Base-by-base conservation (phyloP, 2,329 filamentous ascomycete species). In the Metarhizium robertsii region DNA sequence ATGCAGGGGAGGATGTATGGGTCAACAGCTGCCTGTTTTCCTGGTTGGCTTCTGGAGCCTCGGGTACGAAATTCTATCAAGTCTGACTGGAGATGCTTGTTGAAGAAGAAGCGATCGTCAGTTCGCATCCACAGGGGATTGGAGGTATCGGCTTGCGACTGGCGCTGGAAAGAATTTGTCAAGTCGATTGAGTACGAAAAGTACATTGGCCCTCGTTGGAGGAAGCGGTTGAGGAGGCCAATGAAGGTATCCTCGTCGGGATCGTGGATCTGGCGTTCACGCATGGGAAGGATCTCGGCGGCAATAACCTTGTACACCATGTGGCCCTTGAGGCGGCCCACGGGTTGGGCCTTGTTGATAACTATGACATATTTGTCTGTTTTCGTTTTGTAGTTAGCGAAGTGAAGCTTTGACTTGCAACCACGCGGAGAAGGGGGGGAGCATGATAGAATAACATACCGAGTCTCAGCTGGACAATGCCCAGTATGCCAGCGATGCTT, bases 71-170 rank as follows among this genome's bases (percentile, higher is more conserved):
- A 95, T 69, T 96, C 85, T 65, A 97, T 96, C 57, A 99, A 74
- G 66, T 96, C 91, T 7, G 88, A 87, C 69, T 92, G 90, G 51
- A 97, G 81, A 70, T 96, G 95, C 60, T 87, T 86, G 73, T 99
- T 99, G 90, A 92, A 99, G 78, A 96, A 99, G 78, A 99, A 99
- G 61, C 94, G 90, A 69, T 97, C 92, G 71, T 99, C 94, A 60
- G 92, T 87, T 62, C 91, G 80, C 77, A 88, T 86, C 94, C 94
- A 99, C 56, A 97, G 73, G 13, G 94, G 92, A 55, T 80, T 76
- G 16, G 81, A 80, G 55, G 76, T 74, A 68, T 95, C 84, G 61
- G 84, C 77, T 62, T 92, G 84, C 3, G 92, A 85, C 69, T 97
- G 94, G 60, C 94, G 85, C 74, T 99, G 94, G 75, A 97, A 96